These are phyloP conservation scores for Trichosporon ovoides DNA, from an alignment of 1,284 basidiomycete genomes.

Conservation along the genomic window DNA sequence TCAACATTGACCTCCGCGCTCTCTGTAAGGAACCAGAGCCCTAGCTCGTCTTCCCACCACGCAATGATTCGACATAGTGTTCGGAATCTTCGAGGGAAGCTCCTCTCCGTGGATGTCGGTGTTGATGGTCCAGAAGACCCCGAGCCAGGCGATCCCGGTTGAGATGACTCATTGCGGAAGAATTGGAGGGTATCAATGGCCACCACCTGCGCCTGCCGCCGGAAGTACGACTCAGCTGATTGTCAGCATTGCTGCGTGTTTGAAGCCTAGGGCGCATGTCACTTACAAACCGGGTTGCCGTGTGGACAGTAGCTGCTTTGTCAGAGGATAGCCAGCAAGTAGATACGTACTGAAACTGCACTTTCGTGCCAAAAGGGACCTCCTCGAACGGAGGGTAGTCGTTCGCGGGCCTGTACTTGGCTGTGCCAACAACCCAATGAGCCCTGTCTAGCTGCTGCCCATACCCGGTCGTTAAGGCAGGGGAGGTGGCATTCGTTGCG, in stretches of 20 bases:
- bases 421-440: slow-evolving; percentile 16
- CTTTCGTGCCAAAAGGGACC: neutral
- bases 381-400: slow-evolving; percentile 19
- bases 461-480: neutral
- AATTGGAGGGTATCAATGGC: slow-evolving; percentile 23
- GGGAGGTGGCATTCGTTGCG: neutral
- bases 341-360: slow-evolving; percentile 14
- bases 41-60: slow-evolving; percentile 37
- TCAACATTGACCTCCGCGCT: neutral
- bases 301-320: slow-evolving; percentile 14
- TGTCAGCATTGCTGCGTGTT: no score
- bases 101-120: neutral
- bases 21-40: slow-evolving; percentile 28
- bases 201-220: slow-evolving; percentile 26
- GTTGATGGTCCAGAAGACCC: neutral
- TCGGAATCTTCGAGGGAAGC: slow-evolving; percentile 10
- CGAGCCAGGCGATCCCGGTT: neutral
- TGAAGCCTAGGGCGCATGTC: neutral
- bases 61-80: slow-evolving; percentile 18
- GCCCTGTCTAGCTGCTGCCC: neutral
- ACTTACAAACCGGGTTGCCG: slow-evolving; percentile 13
- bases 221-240: slow-evolving; percentile 17
- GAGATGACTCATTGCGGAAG: neutral
- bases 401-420: slow-evolving; percentile 8
- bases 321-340: neutral